Evolutionary conservation across 2,329 filamentous ascomycete genomes (phyloP).

Genomic region (Phialophora expanda): DNA sequence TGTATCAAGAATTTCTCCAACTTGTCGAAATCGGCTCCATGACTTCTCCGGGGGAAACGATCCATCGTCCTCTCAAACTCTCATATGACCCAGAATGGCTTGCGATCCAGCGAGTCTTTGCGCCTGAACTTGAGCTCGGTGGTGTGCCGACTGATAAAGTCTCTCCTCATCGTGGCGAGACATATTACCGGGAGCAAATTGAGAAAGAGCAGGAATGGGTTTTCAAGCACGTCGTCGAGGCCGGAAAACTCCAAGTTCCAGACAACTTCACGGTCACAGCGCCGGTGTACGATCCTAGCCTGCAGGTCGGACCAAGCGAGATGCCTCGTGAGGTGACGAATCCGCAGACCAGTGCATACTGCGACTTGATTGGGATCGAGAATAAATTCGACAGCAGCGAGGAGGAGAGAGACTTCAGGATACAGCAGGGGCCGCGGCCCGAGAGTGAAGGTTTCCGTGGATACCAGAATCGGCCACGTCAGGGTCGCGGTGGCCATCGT

Average conservation of each 20-base stretch:
- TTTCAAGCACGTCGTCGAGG: constrained; percentile 71
- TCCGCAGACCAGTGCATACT: constrained; percentile 82
- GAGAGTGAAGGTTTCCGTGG: constrained; percentile 41
- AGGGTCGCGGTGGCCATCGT: constrained; percentile 30
- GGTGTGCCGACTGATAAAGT: constrained; percentile 62
- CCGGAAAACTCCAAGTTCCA: constrained; percentile 70
- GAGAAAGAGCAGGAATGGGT: constrained; percentile 78
- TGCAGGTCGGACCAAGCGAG: constrained; percentile 63
- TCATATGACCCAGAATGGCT: constrained; percentile 95
- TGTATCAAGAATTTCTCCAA: constrained; percentile 80
- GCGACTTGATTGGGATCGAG: constrained; percentile 73
- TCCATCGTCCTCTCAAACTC: constrained; percentile 62
- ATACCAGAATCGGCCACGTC: constrained; percentile 33
- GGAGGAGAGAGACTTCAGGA: constrained; percentile 69
- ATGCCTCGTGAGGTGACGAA: constrained; percentile 83
- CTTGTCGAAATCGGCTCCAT: constrained; percentile 67
- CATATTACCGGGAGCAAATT: constrained; percentile 70
- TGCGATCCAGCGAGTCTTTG: constrained; percentile 85
- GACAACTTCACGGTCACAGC: constrained; percentile 79
- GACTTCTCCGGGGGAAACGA: constrained; percentile 42
- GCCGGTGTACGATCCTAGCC: constrained; percentile 66
- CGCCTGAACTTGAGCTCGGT: constrained; percentile 67
- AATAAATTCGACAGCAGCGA: constrained; percentile 77
- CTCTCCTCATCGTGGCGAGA: constrained; percentile 69
- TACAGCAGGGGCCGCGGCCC: constrained; percentile 62